These are phyloP conservation scores for Salix dunnii DNA, from an alignment of 345 rosid species.

Conservation along the genomic window DNA sequence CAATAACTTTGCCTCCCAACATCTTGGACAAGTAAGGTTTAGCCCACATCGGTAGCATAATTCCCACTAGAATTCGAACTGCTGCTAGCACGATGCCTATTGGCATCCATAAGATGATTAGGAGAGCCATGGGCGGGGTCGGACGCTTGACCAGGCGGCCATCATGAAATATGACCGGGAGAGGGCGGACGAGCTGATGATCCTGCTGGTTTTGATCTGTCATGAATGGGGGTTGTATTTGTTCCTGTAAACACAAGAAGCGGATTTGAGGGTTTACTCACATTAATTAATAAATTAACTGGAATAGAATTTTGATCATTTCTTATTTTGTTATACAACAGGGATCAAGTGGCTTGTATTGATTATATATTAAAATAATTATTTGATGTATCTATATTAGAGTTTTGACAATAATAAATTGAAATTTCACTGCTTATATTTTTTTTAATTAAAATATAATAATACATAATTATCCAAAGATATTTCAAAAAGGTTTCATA, in stretches of 20 bases:
- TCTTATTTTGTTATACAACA: no score
- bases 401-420: no score
- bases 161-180: constrained; percentile 86
- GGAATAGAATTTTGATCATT: background rate
- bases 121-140: constrained; percentile 58
- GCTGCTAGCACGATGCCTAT: constrained; percentile 62
- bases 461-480: no score
- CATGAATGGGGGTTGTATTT: constrained; percentile 49
- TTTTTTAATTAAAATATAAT: no score
- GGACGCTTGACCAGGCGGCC: constrained; percentile 88
- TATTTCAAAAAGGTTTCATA: no score
- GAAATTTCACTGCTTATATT: no score
- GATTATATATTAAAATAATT: no score
- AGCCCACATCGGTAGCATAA: constrained; percentile 58
- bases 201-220: constrained; percentile 16
- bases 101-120: constrained; percentile 82
- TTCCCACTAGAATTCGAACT: constrained; percentile 46
- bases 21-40: constrained; percentile 51
- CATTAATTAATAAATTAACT: background rate
- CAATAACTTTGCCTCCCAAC: constrained; percentile 56
- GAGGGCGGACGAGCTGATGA: constrained; percentile 42
- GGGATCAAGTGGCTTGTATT: no score
- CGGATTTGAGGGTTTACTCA: background rate
- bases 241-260: constrained; percentile 41
- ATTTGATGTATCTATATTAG: no score